Evolutionary conservation across 176 grass and related monocot genomes (phyloP).

Genomic region (Oryza coarctata): DNA sequence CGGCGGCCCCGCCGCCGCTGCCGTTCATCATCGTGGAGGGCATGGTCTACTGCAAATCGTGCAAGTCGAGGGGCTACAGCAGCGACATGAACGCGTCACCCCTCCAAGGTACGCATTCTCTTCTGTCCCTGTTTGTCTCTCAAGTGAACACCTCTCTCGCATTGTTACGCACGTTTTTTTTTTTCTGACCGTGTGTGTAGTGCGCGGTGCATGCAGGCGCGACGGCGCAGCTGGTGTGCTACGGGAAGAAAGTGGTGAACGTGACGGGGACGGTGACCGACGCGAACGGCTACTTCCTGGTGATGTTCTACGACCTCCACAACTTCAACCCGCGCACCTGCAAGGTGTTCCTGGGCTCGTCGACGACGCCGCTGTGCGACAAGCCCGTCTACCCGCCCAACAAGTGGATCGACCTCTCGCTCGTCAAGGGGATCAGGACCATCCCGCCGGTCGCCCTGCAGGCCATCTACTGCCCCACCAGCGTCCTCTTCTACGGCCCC

Average conservation of each 20-base stretch:
- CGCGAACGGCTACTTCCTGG: constrained; percentile 50
- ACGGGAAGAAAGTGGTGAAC: constrained; percentile 53
- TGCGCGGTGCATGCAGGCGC: constrained; percentile 34
- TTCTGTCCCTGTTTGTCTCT: too few species aligned
- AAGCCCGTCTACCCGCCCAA: constrained; percentile 49
- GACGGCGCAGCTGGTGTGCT: constrained; percentile 48
- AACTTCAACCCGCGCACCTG: constrained; percentile 42
- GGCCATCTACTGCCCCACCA: constrained; percentile 42
- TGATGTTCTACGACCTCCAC: constrained; percentile 47
- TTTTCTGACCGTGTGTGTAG: background rate
- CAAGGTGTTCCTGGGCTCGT: constrained; percentile 52
- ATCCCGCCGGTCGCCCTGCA: constrained; percentile 36
- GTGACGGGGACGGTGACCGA: constrained; percentile 48
- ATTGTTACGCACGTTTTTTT: background rate
- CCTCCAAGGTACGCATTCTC: constrained; percentile 38
- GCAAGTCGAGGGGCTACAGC: constrained; percentile 49
- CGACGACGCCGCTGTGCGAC: constrained; percentile 45
- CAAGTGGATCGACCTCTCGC: constrained; percentile 46
- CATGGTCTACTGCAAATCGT: constrained; percentile 62
- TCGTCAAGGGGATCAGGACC: constrained; percentile 35
- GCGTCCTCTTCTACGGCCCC: constrained; percentile 54
- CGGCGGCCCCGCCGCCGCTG: background rate
- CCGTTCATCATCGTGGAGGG: constrained; percentile 60
- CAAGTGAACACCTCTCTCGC: too few species aligned
- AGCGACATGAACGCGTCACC: constrained; percentile 38